Evolutionary conservation across 108 stramenopile genomes (phyloP).

Genomic region (Fragilariopsis cylindrus): DNA sequence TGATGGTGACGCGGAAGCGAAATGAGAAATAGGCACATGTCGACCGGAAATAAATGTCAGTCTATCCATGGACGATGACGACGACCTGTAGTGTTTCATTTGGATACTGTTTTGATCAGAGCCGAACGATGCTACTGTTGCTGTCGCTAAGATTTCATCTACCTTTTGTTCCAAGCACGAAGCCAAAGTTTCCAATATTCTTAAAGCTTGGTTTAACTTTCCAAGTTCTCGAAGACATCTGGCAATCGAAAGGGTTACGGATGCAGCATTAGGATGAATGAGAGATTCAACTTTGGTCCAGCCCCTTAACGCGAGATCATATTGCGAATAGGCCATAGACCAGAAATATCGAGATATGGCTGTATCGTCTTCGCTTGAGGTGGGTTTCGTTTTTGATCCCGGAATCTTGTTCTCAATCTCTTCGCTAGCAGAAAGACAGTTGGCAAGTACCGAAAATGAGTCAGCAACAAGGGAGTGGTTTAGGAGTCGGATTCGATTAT

Average conservation of each 20-base stretch:
- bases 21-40: too few species aligned
- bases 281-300: conserved; percentile 27
- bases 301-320: conserved; percentile 34
- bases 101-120: too few species aligned
- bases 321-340: conserved; percentile 35
- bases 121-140: neutral
- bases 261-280: conserved; percentile 34
- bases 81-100: too few species aligned
- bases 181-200: conserved; percentile 25
- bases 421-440: conserved; percentile 34
- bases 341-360: conserved; percentile 21
- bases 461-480: conserved; percentile 44
- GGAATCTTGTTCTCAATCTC: neutral
- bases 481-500: conserved; percentile 33
- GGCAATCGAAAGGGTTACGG: conserved; percentile 31
- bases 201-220: conserved; percentile 25
- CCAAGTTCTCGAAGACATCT: conserved; percentile 48
- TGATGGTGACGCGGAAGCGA: neutral
- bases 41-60: too few species aligned
- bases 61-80: too few species aligned
- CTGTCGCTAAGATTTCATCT: neutral
- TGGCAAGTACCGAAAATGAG: conserved; percentile 41
- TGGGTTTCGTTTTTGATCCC: neutral
- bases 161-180: conserved; percentile 16
- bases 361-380: neutral